Evolutionary conservation across 495 filamentous ascomycete species (phyloP), one percentile per base, ranked within the genome.

Genomic region (Penicillium cosmopolitanum): DNA sequence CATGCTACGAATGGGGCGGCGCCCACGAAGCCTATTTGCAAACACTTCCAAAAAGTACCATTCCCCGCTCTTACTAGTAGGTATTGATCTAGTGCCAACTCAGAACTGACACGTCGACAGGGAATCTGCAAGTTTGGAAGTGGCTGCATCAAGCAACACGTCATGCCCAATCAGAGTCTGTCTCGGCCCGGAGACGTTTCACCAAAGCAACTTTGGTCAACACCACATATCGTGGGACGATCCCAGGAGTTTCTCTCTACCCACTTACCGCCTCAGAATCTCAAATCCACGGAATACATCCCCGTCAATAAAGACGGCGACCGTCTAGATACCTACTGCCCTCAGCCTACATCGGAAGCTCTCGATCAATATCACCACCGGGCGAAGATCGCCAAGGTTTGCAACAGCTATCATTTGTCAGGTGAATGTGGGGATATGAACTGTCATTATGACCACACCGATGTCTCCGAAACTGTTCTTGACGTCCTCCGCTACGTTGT

Each of bases 251-350:
- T 64, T 34, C 68, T 73, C 46, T 55, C 64, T 19, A 56, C 48
- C 31, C 57, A 57, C 8, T 66, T 78, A 16, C 71, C 71, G 1
- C 57, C 52, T 28, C 59, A 53, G 23, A 71, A 51, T 34, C 42
- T 53, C 16, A 70, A 68, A 53, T 62, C 68, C 8, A 51, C 75
- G 35, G 65, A 73, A 43, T 63, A 61, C 35, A 73, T 84, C 34
- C 61, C 77, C n/a, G 46, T 82, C 55, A 79, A 83, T 66, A 71
- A 71, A 58, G 63, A 76, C 34, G 74, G 74, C 13, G 69, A 81
- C 21, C 75, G 78, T 11, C 58, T 83, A 23, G 78, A 84, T 51
- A 55, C 60, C 10, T 71, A 76, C 58, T 64, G 61, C 28, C 56
- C 71, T n/a, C 51, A 60, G 16, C 68, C 74, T 0, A 51, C 66